phyloP scores from a whole-genome alignment of 2,329 filamentous ascomycete genomes.

The Alternaria ethzedia region DNA sequence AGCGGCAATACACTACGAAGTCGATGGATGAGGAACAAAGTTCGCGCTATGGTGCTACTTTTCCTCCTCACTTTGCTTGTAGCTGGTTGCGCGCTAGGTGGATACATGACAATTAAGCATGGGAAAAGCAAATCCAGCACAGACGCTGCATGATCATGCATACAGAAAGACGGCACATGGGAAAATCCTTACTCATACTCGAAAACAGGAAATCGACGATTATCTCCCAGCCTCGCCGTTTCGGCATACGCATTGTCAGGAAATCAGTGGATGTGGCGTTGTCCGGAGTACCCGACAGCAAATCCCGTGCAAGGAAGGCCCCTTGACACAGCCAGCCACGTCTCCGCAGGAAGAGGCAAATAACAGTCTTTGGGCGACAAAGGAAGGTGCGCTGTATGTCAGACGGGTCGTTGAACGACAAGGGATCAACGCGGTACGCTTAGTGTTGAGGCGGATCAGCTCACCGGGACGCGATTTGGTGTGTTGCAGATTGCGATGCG shows the following conservation, averaged over 20 bases:
- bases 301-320: slow-evolving; percentile 23
- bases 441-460: neutral
- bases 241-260: neutral
- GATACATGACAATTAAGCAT: slow-evolving; percentile 26
- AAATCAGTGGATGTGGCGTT: slow-evolving; percentile 12
- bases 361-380: slow-evolving; percentile 7
- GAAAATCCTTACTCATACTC: neutral
- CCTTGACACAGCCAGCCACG: slow-evolving; percentile 3
- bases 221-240: neutral
- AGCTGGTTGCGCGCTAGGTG: slow-evolving; percentile 26
- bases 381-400: neutral
- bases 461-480: neutral
- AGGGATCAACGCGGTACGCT: slow-evolving; percentile 5
- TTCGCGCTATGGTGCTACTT: slow-evolving; percentile 22
- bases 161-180: neutral
- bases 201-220: neutral
- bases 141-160: neutral
- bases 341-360: slow-evolving; percentile 3
- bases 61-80: slow-evolving; percentile 30
- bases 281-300: slow-evolving; percentile 8
- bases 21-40: slow-evolving; percentile 29
- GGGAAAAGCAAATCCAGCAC: slow-evolving; percentile 13
- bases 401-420: slow-evolving; percentile 11
- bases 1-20: slow-evolving; percentile 8
- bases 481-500: slow-evolving; percentile 5